Percentiles rank a stretch among this genome's conserved stretches.
phyloP scores from a whole-genome alignment of 1,284 basidiomycete genomes.

The Moesziomyces aphidis region DNA sequence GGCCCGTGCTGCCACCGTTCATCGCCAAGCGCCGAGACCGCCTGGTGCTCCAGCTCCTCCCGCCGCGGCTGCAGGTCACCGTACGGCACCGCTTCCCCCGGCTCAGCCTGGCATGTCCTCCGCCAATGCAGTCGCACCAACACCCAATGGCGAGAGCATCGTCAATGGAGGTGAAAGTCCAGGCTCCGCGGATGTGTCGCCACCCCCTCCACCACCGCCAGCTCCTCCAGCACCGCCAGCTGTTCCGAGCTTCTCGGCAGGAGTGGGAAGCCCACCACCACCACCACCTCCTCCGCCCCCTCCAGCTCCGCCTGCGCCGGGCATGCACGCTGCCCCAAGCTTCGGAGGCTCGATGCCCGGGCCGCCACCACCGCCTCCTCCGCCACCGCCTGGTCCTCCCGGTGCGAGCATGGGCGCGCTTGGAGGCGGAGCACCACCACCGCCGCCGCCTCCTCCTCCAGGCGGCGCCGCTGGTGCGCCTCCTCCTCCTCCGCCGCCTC shows the following conservation, averaged over 20 bases:
- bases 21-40: conserved; percentile 41
- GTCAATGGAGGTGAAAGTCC: no score
- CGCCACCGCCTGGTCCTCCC: conserved; percentile 15
- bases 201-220: conserved; percentile 15
- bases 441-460: conserved; percentile 40
- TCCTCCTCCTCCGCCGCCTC: conserved; percentile 12
- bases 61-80: conserved; percentile 1
- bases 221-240: conserved; percentile 1
- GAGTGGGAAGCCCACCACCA: conserved; percentile 7
- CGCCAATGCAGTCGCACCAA: not conserved
- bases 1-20: conserved; percentile 21
- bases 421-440: conserved; percentile 17
- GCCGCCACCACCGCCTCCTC: conserved; percentile 34
- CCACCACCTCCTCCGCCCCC: conserved; percentile 44
- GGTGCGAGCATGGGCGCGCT: not conserved
- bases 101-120: conserved; percentile 1
- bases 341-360: conserved; percentile 1
- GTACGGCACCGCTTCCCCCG: not conserved
- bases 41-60: conserved; percentile 25
- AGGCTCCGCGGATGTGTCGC: not conserved
- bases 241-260: not conserved
- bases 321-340: not conserved
- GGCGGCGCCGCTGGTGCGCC: conserved; percentile 7
- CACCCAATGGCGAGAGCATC: no score
- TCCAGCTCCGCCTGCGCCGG: conserved; percentile 18